Base-by-base conservation (phyloP, 1,284 basidiomycete genomes). In the Rhodotorula mucilaginosa region DNA sequence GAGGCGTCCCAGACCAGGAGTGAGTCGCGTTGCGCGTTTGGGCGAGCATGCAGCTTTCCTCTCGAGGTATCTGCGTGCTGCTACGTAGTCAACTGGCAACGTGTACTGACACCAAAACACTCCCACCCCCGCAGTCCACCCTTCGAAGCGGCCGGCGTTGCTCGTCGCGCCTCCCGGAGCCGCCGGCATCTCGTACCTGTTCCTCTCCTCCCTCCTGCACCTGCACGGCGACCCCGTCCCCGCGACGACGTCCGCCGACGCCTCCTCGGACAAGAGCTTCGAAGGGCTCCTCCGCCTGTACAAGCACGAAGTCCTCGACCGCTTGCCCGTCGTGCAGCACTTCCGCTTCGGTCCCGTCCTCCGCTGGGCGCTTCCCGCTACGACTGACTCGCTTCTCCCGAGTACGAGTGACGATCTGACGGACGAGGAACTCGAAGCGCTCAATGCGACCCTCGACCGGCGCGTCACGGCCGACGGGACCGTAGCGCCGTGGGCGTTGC, bases 261-360 rank as follows among this genome's bases (percentile, higher is more conserved):
- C 76, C 84, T 98, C 34, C 84, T 92, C 81, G 88, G 89, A 56
- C 16, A 92, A 97, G 81, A 90, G 95, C 39, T 90, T 93, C 80
- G 86, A 85, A 8, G 97, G 96, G 5, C 82, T 98, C 74, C 86
- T 93, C 77, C 97, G 96, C 83, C 98, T 98, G 93, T 98, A 95
- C 82, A 87, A 91, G 86, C 93, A 89, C n/a, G 96, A 98, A 81
- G 94, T 97, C n/a, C 83, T 97, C 47, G 87, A 89, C 19, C 97
- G 97, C 82, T 86, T 90, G 26, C 95, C 97, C 23, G 96, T 98
- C 4, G 93, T 98, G 18, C 96, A 98, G 81, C 95, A 97, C 79
- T 85, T 98, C 60, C 90, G 89, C 51, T 86, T 98, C 47, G 94
- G 94, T 2, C 29, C 68, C 1, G 31, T 71, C 46, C 61, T 79